Percentiles rank a stretch among this genome's conserved stretches.
These are phyloP conservation scores for Microbotryum saponariae DNA, from an alignment of 1,284 basidiomycete genomes.

Conservation along the genomic window DNA sequence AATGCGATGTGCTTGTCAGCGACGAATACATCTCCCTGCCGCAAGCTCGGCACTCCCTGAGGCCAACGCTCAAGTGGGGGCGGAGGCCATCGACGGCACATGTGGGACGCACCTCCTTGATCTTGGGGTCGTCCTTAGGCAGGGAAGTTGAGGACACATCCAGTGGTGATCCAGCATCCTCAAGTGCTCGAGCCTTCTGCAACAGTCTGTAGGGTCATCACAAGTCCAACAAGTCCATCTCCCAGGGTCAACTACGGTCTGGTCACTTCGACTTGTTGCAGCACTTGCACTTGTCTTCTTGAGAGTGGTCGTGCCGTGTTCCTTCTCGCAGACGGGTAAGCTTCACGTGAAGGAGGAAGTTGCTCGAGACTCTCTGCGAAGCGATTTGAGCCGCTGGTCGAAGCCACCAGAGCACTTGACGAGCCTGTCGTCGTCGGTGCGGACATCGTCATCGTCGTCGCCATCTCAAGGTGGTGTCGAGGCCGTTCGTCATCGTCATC, in stretches of 20 bases:
- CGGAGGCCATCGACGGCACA: not conserved
- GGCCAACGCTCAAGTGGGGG: no score
- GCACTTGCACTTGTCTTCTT: not conserved
- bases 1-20: not conserved
- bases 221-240: not conserved
- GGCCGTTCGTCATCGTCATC: no score
- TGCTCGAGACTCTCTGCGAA: not conserved
- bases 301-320: not conserved
- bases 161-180: not conserved
- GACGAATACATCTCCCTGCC: no score
- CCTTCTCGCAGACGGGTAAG: not conserved
- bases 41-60: no score
- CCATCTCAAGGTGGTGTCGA: no score
- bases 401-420: not conserved
- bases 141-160: not conserved
- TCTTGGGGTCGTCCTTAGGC: not conserved
- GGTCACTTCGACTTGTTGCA: not conserved
- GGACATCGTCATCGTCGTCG: not conserved
- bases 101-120: conserved; percentile 1
- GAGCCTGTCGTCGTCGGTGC: not conserved
- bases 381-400: not conserved
- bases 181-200: not conserved
- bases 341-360: not conserved
- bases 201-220: not conserved
- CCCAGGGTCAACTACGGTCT: no score